phyloP scores from a whole-genome alignment of 805 yeast species.

The Ogataea nakhonphanomensis region DNA sequence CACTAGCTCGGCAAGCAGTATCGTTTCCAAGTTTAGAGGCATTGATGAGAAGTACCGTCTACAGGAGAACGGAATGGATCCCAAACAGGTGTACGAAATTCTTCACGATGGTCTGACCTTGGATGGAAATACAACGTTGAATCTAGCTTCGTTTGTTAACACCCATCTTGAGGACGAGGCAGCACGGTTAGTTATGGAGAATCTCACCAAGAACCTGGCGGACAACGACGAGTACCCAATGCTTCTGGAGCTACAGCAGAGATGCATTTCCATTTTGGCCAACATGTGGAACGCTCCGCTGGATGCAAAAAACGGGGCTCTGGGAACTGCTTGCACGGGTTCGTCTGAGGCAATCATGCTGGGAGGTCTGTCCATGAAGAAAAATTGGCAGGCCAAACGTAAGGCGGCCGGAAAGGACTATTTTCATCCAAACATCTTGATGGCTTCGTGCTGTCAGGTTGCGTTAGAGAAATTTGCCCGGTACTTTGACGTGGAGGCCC shows the following conservation, averaged over 20 bases:
- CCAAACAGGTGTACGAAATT: conserved; percentile 54
- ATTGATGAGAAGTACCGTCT: conserved; percentile 52
- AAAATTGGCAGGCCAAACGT: conserved; percentile 74
- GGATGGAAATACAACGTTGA: conserved; percentile 82
- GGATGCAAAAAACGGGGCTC: conserved; percentile 36
- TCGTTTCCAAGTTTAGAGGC: conserved; percentile 34
- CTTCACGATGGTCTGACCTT: conserved; percentile 71
- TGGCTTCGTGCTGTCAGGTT: conserved; percentile 93
- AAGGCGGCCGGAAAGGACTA: conserved; percentile 55
- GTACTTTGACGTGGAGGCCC: conserved; percentile 86
- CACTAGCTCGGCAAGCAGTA: conserved; percentile 11
- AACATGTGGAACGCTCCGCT: conserved; percentile 76
- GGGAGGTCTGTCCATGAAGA: conserved; percentile 91
- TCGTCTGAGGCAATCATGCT: conserved; percentile 92
- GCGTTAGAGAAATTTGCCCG: conserved; percentile 93
- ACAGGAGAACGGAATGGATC: conserved; percentile 53
- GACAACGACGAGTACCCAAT: conserved; percentile 94
- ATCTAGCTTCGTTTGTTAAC: conserved; percentile 87
- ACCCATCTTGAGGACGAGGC: conserved; percentile 60
- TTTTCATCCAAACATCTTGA: conserved; percentile 75
- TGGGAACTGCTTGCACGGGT: conserved; percentile 92
- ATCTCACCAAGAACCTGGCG: conserved; percentile 82
- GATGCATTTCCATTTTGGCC: conserved; percentile 79
- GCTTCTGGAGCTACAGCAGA: conserved; percentile 68
- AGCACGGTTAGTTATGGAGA: conserved; percentile 56